phyloP scores from a whole-genome alignment of 495 filamentous ascomycete genomes.

The Letharia lupina region DNA sequence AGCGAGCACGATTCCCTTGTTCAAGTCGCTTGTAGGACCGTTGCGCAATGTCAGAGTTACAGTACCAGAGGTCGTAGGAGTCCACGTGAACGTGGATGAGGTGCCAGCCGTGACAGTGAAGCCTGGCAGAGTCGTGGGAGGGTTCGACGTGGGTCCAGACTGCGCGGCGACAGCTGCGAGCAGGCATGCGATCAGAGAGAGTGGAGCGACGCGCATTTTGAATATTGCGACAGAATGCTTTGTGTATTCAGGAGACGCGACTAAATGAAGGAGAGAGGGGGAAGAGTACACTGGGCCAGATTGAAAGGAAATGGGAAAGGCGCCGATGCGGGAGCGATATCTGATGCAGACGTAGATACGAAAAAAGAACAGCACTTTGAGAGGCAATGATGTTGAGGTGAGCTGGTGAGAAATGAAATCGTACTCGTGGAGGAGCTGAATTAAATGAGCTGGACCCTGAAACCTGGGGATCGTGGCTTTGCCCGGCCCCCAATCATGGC shows the following conservation, averaged over 20 bases:
- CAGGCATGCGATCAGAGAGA: slow-evolving; percentile 34
- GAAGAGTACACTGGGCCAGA: background rate
- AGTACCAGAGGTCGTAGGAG: slow-evolving; percentile 43
- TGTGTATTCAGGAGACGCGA: background rate
- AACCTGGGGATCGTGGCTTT: background rate
- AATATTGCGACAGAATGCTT: slow-evolving; percentile 6
- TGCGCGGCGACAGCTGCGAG: slow-evolving; percentile 34
- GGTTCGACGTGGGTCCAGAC: slow-evolving; percentile 34
- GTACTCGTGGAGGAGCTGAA: background rate
- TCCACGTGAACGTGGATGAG: slow-evolving; percentile 47
- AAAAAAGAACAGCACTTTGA: background rate
- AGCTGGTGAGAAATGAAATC: background rate
- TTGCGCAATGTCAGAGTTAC: slow-evolving; percentile 47
- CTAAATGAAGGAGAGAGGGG: background rate
- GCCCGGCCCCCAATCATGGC: background rate
- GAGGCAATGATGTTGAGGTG: background rate
- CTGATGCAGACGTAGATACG: background rate
- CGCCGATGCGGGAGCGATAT: background rate
- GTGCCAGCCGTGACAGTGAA: slow-evolving; percentile 46
- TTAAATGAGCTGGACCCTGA: slow-evolving; percentile 3
- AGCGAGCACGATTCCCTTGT: slow-evolving; percentile 41
- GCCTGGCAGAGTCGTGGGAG: slow-evolving; percentile 44
- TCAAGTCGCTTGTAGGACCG: slow-evolving; percentile 39
- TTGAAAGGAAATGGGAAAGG: background rate
- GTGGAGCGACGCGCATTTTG: slow-evolving; percentile 39